A percentile compares a stretch with the other conserved stretches of the same genome.
Evolutionary conservation across 371 early-diverging fungal genomes (phyloP).

Genomic region (Cokeromyces recurvatus): DNA sequence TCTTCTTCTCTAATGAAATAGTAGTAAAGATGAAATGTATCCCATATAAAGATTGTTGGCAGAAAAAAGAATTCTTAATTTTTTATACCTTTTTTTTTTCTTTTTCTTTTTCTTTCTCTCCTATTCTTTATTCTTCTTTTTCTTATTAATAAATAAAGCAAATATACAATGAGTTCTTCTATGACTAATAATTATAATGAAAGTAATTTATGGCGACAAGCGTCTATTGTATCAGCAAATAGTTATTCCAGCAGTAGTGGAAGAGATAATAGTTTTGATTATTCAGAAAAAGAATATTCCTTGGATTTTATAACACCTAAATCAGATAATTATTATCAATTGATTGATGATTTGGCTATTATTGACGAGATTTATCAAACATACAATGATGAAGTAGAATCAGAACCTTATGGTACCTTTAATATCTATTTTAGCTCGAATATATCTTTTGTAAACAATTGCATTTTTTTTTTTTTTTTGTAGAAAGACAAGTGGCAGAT

Average conservation of each 20-base stretch:
- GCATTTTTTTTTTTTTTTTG: background rate
- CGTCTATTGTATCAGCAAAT: constrained; percentile 5
- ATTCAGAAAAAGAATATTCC: constrained; percentile 4
- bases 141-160: too few relatives aligned
- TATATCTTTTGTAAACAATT: background rate
- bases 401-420: constrained; percentile 28
- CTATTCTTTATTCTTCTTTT: too few relatives aligned
- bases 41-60: too few relatives aligned
- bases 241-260: constrained; percentile 15
- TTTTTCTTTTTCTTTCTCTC: too few relatives aligned
- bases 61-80: too few relatives aligned
- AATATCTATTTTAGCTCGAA: background rate
- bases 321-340: constrained; percentile 11
- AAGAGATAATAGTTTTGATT: constrained; percentile 1
- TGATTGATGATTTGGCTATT: constrained; percentile 28
- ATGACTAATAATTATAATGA: too few relatives aligned
- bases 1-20: too few relatives aligned
- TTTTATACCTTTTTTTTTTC: too few relatives aligned
- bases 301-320: constrained; percentile 6
- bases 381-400: constrained; percentile 15
- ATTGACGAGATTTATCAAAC: constrained; percentile 29
- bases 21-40: too few relatives aligned
- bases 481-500: constrained; percentile 25
- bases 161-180: too few relatives aligned
- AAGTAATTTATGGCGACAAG: constrained; percentile 1